Conservation (phyloP, 257 asterid species). For the Coffea canephora region DNA sequence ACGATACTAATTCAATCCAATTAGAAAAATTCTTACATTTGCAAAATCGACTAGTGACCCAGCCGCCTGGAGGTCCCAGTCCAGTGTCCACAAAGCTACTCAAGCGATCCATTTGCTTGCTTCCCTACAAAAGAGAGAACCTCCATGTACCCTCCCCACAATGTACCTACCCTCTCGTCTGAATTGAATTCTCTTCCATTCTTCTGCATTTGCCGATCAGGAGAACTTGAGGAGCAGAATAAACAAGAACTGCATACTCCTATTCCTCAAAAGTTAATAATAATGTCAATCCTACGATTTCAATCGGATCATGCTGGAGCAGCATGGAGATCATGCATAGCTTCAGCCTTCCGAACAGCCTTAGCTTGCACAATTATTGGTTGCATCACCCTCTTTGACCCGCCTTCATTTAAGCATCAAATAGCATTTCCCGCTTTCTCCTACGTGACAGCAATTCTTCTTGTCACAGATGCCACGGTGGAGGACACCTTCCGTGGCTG, state of each 20-base stretch:
- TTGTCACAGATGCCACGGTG: conserved; percentile 61
- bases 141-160: conserved; percentile 7
- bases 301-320: conserved; percentile 4
- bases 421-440: conserved; percentile 69
- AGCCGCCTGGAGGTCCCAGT: conserved; percentile 12
- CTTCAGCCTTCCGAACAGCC: conserved; percentile 76
- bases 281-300: not conserved
- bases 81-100: conserved; percentile 1
- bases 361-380: conserved; percentile 82
- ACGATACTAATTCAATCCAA: not conserved
- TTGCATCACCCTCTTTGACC: conserved; percentile 61
- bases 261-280: no score
- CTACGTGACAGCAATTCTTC: conserved; percentile 62
- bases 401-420: conserved; percentile 33
- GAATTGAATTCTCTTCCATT: not conserved
- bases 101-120: not conserved
- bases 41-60: conserved; percentile 24
- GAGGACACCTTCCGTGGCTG: conserved; percentile 72
- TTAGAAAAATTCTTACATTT: conserved; percentile 19
- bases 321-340: conserved; percentile 30
- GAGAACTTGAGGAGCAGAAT: not conserved
- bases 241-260: not conserved
- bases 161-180: conserved; percentile 1
- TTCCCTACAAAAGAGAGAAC: conserved; percentile 36
- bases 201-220: not conserved